Base-by-base conservation (phyloP, 2,329 filamentous ascomycete genomes). In the Diatrype stigma region DNA sequence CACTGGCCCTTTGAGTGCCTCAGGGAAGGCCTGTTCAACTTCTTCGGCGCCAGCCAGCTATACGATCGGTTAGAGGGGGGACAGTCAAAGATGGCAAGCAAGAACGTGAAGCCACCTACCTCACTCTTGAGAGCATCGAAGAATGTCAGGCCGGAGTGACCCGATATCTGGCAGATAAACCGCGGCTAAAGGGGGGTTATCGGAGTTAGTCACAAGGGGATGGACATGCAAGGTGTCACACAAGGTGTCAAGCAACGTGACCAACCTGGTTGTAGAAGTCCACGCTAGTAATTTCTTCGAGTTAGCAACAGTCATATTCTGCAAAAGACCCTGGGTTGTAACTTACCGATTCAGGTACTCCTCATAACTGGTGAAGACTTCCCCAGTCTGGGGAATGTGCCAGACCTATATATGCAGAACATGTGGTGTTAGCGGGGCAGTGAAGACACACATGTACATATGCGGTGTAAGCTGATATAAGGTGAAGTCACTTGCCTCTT, bases 151-250 rank as follows among this genome's bases (percentile, higher is more conserved):
- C 87, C 87, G 28, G 91, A 95, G 68, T 96, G 93, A 49, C 94
- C 94, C 12, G 91, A 96, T 58, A 97, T 95, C 67, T 96, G 89
- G 70, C 95, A 96, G 54, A 95, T 96, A 70, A 97, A 99, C 50
- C 87, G 85, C 65, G 85, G 89, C 85, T 93, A 61, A 46, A 60
- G 53, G 37, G 51, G 62, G 66, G 32, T 38, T 38, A 34, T 17
- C n/a, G 21, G 32, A 28, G 45, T 53, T 21, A 50, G 49, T 47
- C 42, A 35, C 47, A 50, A 42, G 16, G 50, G 48, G 23, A 53
- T 35, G 38, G 17, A 37, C 35, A 26, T 35, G 19, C 19, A 21
- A 22, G 21, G 34, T 30, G 17, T 34, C 35, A 26, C 30, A 22
- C 19, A 21, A 22, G 21, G 34, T 30, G 17, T 34, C 22, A 52